A percentile compares a stretch with the other conserved stretches of the same genome.
Conservation (phyloP, 768 basidiomycete genomes). For the Leccinum subgranulosum region DNA sequence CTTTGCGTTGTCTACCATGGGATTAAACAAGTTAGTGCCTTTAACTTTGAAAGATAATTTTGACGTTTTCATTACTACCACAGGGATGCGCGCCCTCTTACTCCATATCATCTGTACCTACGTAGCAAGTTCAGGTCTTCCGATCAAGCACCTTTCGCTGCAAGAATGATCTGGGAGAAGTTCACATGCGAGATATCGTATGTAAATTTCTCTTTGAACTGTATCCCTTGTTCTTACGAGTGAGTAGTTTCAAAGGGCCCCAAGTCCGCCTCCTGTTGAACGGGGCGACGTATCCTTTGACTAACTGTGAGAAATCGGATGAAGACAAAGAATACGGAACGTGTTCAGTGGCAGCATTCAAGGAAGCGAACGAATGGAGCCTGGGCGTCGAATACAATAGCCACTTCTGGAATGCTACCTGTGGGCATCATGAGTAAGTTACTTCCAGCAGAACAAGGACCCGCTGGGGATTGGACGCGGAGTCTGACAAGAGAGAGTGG, state of each 20-base stretch:
- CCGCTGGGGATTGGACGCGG: too few species aligned
- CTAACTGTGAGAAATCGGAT: conserved; percentile 28
- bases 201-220: background rate
- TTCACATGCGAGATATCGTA: conserved; percentile 37
- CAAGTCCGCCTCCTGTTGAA: conserved; percentile 43
- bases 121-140: conserved; percentile 37
- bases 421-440: conserved; percentile 1
- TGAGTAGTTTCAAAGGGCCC: conserved; percentile 29
- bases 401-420: conserved; percentile 36
- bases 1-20: conserved; percentile 36
- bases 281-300: conserved; percentile 36
- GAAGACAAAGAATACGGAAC: conserved; percentile 34
- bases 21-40: conserved; percentile 33
- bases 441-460: too few species aligned
- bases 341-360: conserved; percentile 36
- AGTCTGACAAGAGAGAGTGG: background rate
- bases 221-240: background rate
- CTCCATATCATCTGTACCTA: conserved; percentile 20
- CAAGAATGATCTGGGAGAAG: conserved; percentile 43
- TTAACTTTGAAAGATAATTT: background rate
- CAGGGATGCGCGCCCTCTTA: conserved; percentile 34
- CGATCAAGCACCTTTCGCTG: conserved; percentile 39
- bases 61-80: background rate
- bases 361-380: conserved; percentile 26
- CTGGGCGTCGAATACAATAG: conserved; percentile 27